Evolutionary conservation across 441 rosid species (phyloP), one percentile per base, ranked within the genome.

Genomic region (Arabidopsis hybrid): DNA sequence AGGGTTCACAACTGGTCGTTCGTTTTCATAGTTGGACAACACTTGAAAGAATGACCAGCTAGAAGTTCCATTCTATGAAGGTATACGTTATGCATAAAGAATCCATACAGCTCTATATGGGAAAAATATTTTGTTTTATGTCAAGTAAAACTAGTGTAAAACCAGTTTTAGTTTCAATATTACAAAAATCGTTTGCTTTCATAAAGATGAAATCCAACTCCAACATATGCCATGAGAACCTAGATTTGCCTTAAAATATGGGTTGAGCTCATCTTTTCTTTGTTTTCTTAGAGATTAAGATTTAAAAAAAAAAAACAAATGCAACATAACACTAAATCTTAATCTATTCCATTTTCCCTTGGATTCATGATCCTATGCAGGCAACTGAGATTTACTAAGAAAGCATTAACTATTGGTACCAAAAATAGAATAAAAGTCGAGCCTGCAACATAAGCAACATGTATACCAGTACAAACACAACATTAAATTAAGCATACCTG

Each of bases 401-500:
- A 60, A 70, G 36, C 47, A 76, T 34, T 49, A 21, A 34, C 14
- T 10, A 38, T 17, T 57, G 67, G 26, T 21, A 21, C 26, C 26
- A 21, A 21, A 21, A 21, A 21, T 21, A 21, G 26, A 21, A 21
- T 21, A 21, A 21, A 21, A 21, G 26, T 21, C 26, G 26, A 21
- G 26, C 26, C 26, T 64, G 67, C 51, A 71, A 62, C 59, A 62
- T 75, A 68, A 43, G 40, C 16, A 9, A 18, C 21, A 64, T 31
- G 61, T 56, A 56, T 16, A 55, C 59, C 13, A 16, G 39, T 55
- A 65, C n/a, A 32, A 1, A 1, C 57, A 71, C 39, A 51, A 16
- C 58, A 65, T 50, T 42, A 65, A 7, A 52, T n/a, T 38, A 81
- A 45, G 67, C 91, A 61, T 92, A 95, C 98, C 98, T 95, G 95